Percentiles rank a stretch among this genome's conserved stretches.
These are phyloP conservation scores for Grigorovia humatica DNA, from an alignment of 805 yeast species.

Conservation along the genomic window DNA sequence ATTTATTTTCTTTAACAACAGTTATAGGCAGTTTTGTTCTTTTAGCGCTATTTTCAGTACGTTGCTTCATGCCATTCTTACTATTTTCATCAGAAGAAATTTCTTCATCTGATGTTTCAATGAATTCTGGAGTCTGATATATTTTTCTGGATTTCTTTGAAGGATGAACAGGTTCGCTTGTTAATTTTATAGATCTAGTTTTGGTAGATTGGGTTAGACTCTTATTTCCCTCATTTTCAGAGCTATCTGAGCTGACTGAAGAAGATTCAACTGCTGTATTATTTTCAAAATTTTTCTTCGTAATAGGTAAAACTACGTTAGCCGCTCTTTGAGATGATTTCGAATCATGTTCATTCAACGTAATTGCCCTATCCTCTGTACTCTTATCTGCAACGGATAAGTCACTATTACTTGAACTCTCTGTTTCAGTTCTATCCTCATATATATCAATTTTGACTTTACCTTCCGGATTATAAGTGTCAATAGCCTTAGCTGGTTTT, in stretches of 20 bases:
- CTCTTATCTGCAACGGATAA: not conserved
- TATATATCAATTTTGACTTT: not conserved
- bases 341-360: not conserved
- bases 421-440: not conserved
- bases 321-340: not conserved
- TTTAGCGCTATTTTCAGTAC: not conserved
- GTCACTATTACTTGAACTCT: not conserved
- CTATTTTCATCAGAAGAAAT: not conserved
- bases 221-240: not conserved
- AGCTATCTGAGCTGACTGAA: not conserved
- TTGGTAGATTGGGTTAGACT: not conserved
- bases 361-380: not conserved
- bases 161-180: not conserved
- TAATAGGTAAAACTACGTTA: not conserved
- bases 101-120: conserved; percentile 3
- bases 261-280: not conserved
- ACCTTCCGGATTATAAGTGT: not conserved
- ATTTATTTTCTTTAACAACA: not conserved
- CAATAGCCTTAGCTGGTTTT: not conserved
- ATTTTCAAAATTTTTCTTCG: not conserved
- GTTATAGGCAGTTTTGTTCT: not conserved
- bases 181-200: not conserved
- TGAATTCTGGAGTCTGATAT: conserved; percentile 4
- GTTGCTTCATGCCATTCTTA: not conserved
- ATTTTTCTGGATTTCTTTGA: not conserved